phyloP scores from a whole-genome alignment of 345 rosid species.

The Populus alba region DNA sequence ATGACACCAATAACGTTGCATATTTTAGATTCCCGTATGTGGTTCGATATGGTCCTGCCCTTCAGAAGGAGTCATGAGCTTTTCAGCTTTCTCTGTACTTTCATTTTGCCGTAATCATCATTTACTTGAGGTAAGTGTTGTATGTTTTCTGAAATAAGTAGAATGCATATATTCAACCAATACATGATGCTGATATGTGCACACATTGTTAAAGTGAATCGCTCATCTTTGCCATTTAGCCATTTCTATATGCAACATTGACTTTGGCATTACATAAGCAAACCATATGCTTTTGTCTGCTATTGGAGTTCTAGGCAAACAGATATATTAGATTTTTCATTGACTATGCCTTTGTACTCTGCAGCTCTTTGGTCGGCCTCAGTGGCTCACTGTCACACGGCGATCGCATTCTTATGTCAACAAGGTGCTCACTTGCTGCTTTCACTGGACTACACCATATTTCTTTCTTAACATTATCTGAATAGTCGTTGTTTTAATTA shows the following conservation, averaged over 20 bases:
- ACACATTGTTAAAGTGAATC: too few relatives aligned
- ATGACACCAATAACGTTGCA: background rate
- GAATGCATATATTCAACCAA: too few relatives aligned
- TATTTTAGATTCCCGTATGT: slow-evolving; percentile 66
- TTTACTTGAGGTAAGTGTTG: slow-evolving; percentile 68
- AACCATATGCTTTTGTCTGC: background rate
- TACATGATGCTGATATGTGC: too few relatives aligned
- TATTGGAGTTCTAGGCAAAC: background rate
- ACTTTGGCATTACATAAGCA: too few relatives aligned
- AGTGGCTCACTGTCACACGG: slow-evolving; percentile 74
- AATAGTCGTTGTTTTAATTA: background rate
- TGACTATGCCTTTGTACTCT: background rate
- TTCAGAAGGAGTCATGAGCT: slow-evolving; percentile 64
- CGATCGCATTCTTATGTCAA: slow-evolving; percentile 68
- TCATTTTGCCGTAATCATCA: slow-evolving; percentile 85
- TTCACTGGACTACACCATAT: background rate
- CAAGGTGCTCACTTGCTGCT: slow-evolving; percentile 42
- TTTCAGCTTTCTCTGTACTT: slow-evolving; percentile 80
- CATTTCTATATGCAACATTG: too few relatives aligned
- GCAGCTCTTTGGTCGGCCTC: slow-evolving; percentile 85
- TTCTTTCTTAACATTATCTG: background rate
- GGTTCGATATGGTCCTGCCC: slow-evolving; percentile 93
- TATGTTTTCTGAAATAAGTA: background rate
- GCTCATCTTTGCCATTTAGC: too few relatives aligned
- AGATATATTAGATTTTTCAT: background rate